Evolutionary conservation across 352 stramenopile species (phyloP), one percentile per base, ranked within the genome.

Genomic region (Aphanomyces euteiches): DNA sequence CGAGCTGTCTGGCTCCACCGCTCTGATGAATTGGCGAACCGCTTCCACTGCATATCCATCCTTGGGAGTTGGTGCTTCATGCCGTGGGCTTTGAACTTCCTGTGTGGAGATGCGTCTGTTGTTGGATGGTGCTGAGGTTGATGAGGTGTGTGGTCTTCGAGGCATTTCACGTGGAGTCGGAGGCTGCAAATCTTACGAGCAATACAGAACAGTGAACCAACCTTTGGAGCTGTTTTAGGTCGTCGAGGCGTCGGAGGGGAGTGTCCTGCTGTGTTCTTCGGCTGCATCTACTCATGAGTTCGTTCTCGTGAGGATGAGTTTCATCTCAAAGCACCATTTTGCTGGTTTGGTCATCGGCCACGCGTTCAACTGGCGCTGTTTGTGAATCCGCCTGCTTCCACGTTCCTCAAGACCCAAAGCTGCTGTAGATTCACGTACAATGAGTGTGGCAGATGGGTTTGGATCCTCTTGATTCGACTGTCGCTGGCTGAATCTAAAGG

Each of bases 151-250:
- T 40, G 54, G 54, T 41, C 54, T 28, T 10, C 43, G 39, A 37
- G 3, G 12, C 54, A 61, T 41, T 43, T 61, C 28, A 37, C 54
- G 54, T 13, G 54, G 54, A 36, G 50, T 58, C 15, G 50, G 50
- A 12, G 50, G 50, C 50, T 58, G 36, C 50, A 58, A 19, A 0
- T 8, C 28, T 28, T 28, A 28, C 0, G 28, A 28, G 28, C 28
- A 28, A 28, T 28, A 28, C 28, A 28, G 28, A 12, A 50, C 17
- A n/a, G 43, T 50, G 43, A 50, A 2, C 43, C 10, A 58, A 58
- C 50, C 50, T 58, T 58, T 58, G 50, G 50, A 12, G 43, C 43
- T 12, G 43, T n/a, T 50, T 50, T 50, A n/a, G 43, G 43, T 50
- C 43, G 43, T 12, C 43, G 17, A n/a, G 43, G 43, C 43, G 43